These are phyloP conservation scores for Neostapfia colusana DNA, from an alignment of 176 grass and related monocot genomes.

Conservation along the genomic window DNA sequence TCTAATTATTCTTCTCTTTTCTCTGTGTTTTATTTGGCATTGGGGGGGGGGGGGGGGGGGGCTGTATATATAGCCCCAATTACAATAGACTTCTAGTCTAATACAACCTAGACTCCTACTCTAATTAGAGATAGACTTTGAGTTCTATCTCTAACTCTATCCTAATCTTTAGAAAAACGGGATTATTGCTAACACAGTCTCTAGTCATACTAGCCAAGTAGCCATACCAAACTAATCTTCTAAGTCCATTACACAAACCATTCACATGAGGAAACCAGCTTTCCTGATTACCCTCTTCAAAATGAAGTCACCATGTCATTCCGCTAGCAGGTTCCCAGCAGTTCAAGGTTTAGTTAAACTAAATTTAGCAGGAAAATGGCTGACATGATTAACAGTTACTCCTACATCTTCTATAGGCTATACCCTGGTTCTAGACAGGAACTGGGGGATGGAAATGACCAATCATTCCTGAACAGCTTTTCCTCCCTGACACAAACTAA, in stretches of 20 bases:
- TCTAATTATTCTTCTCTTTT: too few relatives aligned
- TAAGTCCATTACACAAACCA: background rate
- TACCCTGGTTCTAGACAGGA: background rate
- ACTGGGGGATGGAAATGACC: background rate
- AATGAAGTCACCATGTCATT: background rate
- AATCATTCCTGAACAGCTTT: background rate
- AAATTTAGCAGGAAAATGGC: background rate
- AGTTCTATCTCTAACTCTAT: too few relatives aligned
- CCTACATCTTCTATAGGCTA: background rate
- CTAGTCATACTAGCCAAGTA: background rate
- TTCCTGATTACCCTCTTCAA: background rate
- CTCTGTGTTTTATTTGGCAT: too few relatives aligned
- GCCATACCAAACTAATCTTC: background rate
- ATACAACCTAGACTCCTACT: too few relatives aligned
- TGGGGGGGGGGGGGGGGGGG: too few relatives aligned
- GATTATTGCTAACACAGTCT: background rate
- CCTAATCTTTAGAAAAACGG: too few relatives aligned
- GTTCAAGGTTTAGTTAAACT: background rate
- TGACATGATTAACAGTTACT: background rate
- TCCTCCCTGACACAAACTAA: background rate
- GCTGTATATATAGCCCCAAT: too few relatives aligned
- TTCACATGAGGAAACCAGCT: conserved; percentile 19
- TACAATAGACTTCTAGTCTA: too few relatives aligned
- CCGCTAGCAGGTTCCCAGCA: background rate
- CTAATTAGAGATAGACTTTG: too few relatives aligned